Percentiles rank a stretch among this genome's conserved stretches.
Evolutionary conservation across 129 eudicot species (phyloP).

Genomic region (Ambrosia artemisiifolia): DNA sequence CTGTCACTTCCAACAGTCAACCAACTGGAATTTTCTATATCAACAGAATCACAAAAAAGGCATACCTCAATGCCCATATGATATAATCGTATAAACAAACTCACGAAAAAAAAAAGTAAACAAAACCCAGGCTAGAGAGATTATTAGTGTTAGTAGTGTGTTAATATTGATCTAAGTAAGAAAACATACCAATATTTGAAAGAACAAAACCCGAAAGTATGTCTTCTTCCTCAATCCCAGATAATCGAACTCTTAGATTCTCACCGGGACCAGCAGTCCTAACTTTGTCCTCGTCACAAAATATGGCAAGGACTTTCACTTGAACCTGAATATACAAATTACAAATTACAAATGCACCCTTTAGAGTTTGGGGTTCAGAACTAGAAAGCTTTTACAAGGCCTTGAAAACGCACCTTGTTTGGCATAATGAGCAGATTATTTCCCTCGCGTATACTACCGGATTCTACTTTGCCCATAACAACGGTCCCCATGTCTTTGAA

Average conservation of each 20-base stretch:
- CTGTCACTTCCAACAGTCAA: not conserved
- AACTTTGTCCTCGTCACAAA: conserved; percentile 69
- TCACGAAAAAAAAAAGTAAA: too few relatives aligned
- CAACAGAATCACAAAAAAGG: not conserved
- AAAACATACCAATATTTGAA: conserved; percentile 51
- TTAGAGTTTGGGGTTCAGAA: not conserved
- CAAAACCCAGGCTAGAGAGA: not conserved
- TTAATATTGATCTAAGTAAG: not conserved
- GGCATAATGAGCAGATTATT: conserved; percentile 73
- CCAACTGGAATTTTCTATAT: not conserved
- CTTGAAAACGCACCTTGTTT: conserved; percentile 35
- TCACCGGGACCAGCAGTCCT: conserved; percentile 87
- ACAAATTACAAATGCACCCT: not conserved
- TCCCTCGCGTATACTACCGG: conserved; percentile 86
- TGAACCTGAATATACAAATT: conserved; percentile 46
- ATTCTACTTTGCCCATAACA: conserved; percentile 90
- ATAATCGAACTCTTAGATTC: conserved; percentile 76
- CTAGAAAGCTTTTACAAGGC: not conserved
- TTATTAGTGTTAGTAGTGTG: not conserved
- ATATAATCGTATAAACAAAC: not conserved
- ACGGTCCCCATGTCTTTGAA: conserved; percentile 95
- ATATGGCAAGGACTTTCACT: conserved; percentile 79
- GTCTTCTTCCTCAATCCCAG: conserved; percentile 91
- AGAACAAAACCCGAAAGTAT: conserved; percentile 77
- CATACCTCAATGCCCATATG: not conserved